Conservation (phyloP, 768 basidiomycete species). For the Leccinum ochraceum region DNA sequence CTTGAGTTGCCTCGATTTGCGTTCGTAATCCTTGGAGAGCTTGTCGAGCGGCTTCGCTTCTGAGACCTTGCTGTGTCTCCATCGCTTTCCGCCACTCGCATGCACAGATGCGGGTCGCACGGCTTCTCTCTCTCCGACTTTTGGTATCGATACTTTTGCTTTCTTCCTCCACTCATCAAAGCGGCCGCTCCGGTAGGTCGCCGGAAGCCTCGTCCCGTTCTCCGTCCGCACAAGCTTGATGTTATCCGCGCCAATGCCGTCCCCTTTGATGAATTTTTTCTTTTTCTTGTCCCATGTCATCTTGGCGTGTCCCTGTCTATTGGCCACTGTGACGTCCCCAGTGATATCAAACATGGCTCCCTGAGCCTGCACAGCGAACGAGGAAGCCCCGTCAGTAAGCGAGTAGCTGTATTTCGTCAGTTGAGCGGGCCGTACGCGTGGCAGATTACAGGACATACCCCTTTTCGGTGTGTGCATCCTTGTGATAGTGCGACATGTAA, state of each 20-base stretch:
- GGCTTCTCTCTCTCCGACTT: slow-evolving; percentile 79
- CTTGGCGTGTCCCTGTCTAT: slow-evolving; percentile 56
- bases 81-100: slow-evolving; percentile 54
- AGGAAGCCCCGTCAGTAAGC: slow-evolving; percentile 81
- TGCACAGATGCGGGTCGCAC: slow-evolving; percentile 33
- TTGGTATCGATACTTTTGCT: slow-evolving; percentile 69
- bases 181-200: slow-evolving; percentile 88
- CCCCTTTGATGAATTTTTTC: slow-evolving; percentile 89
- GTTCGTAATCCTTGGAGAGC: slow-evolving; percentile 68
- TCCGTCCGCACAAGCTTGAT: slow-evolving; percentile 93
- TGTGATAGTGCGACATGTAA: slow-evolving; percentile 92
- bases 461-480: slow-evolving; percentile 83
- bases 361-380: slow-evolving; percentile 81
- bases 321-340: slow-evolving; percentile 63
- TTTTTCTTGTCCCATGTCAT: slow-evolving; percentile 95
- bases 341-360: slow-evolving; percentile 80
- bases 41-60: slow-evolving; percentile 80
- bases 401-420: slow-evolving; percentile 64
- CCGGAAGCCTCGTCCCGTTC: slow-evolving; percentile 87
- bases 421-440: not conserved
- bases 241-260: slow-evolving; percentile 86
- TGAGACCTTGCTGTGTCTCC: slow-evolving; percentile 66
- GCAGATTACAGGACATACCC: slow-evolving; percentile 55
- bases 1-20: slow-evolving; percentile 63
- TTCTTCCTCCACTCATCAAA: slow-evolving; percentile 96